These are phyloP conservation scores for Multifurca ochricompacta DNA, from an alignment of 768 basidiomycete genomes.

Conservation along the genomic window DNA sequence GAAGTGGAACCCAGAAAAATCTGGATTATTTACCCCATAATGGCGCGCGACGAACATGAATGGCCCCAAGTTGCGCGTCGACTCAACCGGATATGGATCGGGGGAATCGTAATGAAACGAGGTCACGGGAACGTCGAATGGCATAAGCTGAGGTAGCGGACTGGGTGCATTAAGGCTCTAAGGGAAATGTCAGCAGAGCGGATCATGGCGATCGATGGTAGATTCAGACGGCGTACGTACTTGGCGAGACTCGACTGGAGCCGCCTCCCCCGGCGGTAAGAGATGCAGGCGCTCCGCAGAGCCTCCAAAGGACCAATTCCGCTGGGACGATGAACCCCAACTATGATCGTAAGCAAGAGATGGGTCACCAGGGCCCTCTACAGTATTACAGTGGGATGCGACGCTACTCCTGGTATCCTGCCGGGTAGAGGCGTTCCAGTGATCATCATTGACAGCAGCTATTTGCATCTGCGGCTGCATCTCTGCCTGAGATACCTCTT, in stretches of 20 bases:
- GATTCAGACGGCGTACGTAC: conserved; percentile 1
- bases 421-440: not conserved
- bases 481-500: not conserved
- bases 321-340: not conserved
- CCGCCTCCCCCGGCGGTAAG: not conserved
- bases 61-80: not conserved
- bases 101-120: conserved; percentile 13
- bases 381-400: not conserved
- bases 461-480: not conserved
- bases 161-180: not conserved
- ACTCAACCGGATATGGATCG: conserved; percentile 4
- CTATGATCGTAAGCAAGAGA: not conserved
- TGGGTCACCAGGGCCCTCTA: not conserved
- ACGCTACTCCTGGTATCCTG: not conserved
- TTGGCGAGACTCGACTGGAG: not conserved
- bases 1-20: not conserved
- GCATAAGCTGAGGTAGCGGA: not conserved
- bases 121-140: not conserved
- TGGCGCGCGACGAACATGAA: conserved; percentile 6
- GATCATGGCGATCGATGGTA: not conserved
- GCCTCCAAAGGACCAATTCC: not conserved
- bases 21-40: not conserved
- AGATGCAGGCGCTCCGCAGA: not conserved
- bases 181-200: not conserved
- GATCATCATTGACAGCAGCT: not conserved